These are phyloP conservation scores for Tuber magnatum DNA, from an alignment of 495 filamentous ascomycete genomes.

Conservation along the genomic window DNA sequence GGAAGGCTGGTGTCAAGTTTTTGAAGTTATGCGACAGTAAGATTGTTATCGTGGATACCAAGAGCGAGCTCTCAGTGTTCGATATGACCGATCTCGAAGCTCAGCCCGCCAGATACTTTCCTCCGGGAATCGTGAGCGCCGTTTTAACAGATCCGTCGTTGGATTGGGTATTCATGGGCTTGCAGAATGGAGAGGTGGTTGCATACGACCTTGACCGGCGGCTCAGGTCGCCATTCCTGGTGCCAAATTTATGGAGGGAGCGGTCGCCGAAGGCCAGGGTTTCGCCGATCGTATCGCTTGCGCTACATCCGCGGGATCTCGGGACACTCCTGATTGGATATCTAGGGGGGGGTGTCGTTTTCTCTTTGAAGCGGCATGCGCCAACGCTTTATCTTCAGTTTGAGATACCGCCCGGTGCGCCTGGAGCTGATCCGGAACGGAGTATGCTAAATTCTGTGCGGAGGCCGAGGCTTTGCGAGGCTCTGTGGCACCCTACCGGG, in stretches of 20 bases:
- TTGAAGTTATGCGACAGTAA: slow-evolving; percentile 57
- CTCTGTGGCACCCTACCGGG: slow-evolving; percentile 89
- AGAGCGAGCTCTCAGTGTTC: slow-evolving; percentile 74
- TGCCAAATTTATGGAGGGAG: slow-evolving; percentile 78
- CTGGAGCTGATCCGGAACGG: slow-evolving; percentile 67
- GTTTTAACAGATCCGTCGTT: slow-evolving; percentile 75
- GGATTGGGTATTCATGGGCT: slow-evolving; percentile 79
- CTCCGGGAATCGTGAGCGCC: slow-evolving; percentile 62
- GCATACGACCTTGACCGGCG: slow-evolving; percentile 86
- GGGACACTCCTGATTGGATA: slow-evolving; percentile 88
- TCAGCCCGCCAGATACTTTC: slow-evolving; percentile 51
- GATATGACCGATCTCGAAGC: slow-evolving; percentile 48
- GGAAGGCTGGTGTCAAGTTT: slow-evolving; percentile 60
- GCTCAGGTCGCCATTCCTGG: slow-evolving; percentile 62
- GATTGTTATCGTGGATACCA: slow-evolving; percentile 71
- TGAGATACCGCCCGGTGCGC: slow-evolving; percentile 70
- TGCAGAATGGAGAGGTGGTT: slow-evolving; percentile 70
- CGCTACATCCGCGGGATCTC: slow-evolving; percentile 84
- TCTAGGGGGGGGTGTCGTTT: slow-evolving; percentile 74
- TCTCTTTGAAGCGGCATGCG: slow-evolving; percentile 82
- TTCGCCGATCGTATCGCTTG: slow-evolving; percentile 62
- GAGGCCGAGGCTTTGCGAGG: slow-evolving; percentile 66
- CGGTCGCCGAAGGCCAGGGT: slow-evolving; percentile 53
- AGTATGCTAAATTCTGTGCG: slow-evolving; percentile 49
- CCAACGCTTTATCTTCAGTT: slow-evolving; percentile 74